Base-by-base conservation (phyloP, 2,329 filamentous ascomycete genomes). In the Calcarisporium arbuscula region DNA sequence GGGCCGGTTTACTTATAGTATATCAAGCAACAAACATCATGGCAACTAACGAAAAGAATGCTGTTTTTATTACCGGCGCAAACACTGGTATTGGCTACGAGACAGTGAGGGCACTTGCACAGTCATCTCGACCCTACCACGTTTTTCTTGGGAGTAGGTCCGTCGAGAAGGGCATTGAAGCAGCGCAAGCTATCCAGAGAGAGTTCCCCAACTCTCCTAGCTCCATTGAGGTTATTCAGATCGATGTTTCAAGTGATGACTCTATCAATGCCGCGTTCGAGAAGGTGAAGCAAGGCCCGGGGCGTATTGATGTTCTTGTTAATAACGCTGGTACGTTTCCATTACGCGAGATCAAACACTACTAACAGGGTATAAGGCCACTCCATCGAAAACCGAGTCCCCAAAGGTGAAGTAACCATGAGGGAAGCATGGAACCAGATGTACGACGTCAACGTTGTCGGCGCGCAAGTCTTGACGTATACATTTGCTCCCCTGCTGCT, bases 21-120 rank as follows among this genome's bases (percentile, higher is more conserved):
- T n/a, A n/a, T n/a, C n/a, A n/a, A n/a, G n/a, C n/a, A n/a, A n/a
- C n/a, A n/a, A n/a, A n/a, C n/a, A n/a, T n/a, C n/a, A n/a, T n/a
- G n/a, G n/a, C n/a, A n/a, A n/a, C n/a, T n/a, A n/a, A n/a, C 10
- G 29, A 43, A 30, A 52, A 47, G 43, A 51, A 51, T 25, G 57
- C 74, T 39, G 51, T 78, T n/a, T 53, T 80, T 28, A 67, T 80
- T 42, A 80, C 77, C 3, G 77, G 77, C 22, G 75, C 63, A 39
- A 80, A 78, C 45, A 77, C 68, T 0, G 77, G 77, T 12, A 65
- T 82, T 14, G 78, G 79, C 4, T 70, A 67, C 23, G 68, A 81
- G 43, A 65, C 62, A 6, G 67, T 79, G 32, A 76, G 70, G 41
- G 67, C 72, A 2, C 57, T 82, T 1, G 57, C 64, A 28, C 42